Conservation (phyloP, 495 filamentous ascomycete genomes). For the Podospora australis region DNA sequence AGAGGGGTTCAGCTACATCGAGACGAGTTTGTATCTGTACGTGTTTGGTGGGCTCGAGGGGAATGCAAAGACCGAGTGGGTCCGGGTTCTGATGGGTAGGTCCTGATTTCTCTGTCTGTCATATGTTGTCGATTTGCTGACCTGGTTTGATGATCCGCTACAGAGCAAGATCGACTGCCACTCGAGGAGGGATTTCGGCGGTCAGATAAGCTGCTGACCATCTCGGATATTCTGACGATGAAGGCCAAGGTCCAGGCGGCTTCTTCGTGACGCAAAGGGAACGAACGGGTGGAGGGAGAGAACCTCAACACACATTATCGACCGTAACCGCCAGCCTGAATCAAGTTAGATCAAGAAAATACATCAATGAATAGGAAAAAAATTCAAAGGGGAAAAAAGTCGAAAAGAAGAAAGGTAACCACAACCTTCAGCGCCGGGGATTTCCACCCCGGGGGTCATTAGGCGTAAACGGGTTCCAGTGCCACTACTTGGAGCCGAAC, state of each 20-base stretch:
- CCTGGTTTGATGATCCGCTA: background rate
- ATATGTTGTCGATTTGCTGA: background rate
- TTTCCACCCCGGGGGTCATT: no score
- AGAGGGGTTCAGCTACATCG: conserved; percentile 17
- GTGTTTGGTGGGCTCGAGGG: conserved; percentile 23
- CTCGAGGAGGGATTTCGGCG: conserved; percentile 24
- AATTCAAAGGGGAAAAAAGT: no score
- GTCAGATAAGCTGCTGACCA: conserved; percentile 15
- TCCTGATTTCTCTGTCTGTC: background rate
- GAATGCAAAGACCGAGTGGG: conserved; percentile 21
- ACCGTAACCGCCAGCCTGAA: no score
- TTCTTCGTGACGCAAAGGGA: no score
- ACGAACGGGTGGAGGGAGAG: no score
- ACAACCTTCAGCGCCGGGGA: no score
- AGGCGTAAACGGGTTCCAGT: no score
- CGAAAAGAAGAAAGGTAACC: no score
- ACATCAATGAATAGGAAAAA: no score
- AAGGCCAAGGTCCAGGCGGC: conserved; percentile 18
- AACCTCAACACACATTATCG: no score
- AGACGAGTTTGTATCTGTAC: conserved; percentile 24
- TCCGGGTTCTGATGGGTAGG: conserved; percentile 22
- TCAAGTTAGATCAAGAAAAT: no score
- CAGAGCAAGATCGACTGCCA: conserved; percentile 27
- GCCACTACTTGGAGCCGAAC: no score
- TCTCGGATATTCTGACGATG: conserved; percentile 15